A percentile compares a stretch with the other conserved stretches of the same genome.
Conservation (phyloP, 2,329 filamentous ascomycete species). For the Pestalotiopsis sp. region DNA sequence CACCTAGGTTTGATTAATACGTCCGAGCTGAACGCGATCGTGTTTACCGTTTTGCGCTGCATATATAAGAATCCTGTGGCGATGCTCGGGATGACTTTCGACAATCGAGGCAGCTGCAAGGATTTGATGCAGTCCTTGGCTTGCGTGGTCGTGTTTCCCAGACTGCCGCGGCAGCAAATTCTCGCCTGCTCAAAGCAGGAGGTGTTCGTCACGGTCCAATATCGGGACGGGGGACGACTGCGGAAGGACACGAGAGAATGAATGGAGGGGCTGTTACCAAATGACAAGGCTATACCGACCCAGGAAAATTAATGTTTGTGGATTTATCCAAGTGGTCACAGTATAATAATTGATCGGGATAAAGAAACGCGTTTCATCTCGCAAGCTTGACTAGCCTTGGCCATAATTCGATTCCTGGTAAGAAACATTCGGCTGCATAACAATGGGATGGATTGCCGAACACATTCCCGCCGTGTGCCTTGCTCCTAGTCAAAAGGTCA, state of each 20-base stretch:
- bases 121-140: background rate
- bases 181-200: slow-evolving; percentile 11
- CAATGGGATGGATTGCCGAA: background rate
- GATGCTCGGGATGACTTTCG: background rate
- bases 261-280: background rate
- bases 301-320: background rate
- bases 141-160: background rate
- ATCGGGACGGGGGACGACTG: slow-evolving; percentile 8
- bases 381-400: slow-evolving; percentile 2
- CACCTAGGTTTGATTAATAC: background rate
- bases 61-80: background rate
- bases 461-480: background rate
- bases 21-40: background rate
- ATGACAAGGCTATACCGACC: background rate
- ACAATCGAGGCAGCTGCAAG: slow-evolving; percentile 1
- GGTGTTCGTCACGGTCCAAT: slow-evolving; percentile 6
- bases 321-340: background rate
- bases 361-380: slow-evolving; percentile 1
- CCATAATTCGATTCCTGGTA: background rate
- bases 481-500: background rate
- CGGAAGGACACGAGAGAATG: slow-evolving; percentile 4
- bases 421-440: background rate
- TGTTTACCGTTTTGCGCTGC: background rate
- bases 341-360: background rate
- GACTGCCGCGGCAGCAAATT: background rate